Conservation (phyloP, 306 rosid species). For the Betula pendula region DNA sequence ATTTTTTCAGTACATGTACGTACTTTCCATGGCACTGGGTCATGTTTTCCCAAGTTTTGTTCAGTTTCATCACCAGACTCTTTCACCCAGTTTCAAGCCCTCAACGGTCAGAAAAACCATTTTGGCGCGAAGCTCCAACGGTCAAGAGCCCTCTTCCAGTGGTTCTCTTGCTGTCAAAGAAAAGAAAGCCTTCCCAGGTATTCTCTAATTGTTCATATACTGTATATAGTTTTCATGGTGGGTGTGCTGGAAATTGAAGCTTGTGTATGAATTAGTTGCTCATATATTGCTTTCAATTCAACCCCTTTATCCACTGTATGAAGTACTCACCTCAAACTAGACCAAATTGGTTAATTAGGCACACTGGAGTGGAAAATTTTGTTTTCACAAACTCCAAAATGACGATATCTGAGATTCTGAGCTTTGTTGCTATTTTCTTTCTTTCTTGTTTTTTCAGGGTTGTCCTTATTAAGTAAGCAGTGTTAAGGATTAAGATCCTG, state of each 20-base stretch:
- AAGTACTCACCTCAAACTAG: not conserved
- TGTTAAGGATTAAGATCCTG: too few species aligned
- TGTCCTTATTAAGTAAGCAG: too few species aligned
- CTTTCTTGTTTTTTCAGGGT: too few species aligned
- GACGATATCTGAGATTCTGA: not conserved
- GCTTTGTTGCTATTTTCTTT: not conserved
- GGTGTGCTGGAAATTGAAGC: not conserved
- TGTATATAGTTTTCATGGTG: not conserved
- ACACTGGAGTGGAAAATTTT: not conserved
- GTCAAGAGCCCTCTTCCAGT: constrained; percentile 34
- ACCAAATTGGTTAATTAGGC: not conserved
- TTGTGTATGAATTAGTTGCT: not conserved
- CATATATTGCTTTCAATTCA: not conserved
- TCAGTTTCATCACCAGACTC: constrained; percentile 18
- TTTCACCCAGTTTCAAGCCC: constrained; percentile 12
- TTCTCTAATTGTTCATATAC: not conserved
- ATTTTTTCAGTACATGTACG: not conserved
- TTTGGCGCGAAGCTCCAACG: constrained; percentile 44
- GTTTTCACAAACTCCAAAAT: too few species aligned
- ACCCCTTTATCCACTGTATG: not conserved
- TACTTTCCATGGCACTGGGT: constrained; percentile 29
- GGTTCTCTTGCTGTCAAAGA: constrained; percentile 33
- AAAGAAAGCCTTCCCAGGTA: constrained; percentile 42
- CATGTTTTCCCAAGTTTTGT: constrained; percentile 20
- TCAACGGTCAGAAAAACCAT: constrained; percentile 27